Percentiles rank a stretch among this genome's conserved stretches.
These are phyloP conservation scores for Eurotiales sp. DNA, from an alignment of 2,329 filamentous ascomycete species.

Conservation along the genomic window DNA sequence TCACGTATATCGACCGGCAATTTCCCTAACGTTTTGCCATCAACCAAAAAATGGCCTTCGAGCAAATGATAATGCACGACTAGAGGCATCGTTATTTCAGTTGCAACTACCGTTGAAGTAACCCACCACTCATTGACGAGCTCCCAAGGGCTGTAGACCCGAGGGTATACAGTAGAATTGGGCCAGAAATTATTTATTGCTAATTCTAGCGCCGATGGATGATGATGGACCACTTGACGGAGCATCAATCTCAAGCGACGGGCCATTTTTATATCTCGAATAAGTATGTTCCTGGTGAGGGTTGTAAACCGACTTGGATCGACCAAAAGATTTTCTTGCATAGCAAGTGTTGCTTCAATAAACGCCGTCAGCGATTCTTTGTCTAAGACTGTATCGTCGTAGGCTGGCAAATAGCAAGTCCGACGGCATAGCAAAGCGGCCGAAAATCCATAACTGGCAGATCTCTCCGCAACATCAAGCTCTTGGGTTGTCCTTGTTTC, in stretches of 20 bases:
- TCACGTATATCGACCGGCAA: constrained; percentile 52
- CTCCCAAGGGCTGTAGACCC: constrained; percentile 20
- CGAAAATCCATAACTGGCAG: constrained; percentile 9
- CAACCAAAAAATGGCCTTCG: constrained; percentile 47
- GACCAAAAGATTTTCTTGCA: constrained; percentile 48
- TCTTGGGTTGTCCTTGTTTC: constrained; percentile 3
- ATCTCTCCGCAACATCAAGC: constrained; percentile 5
- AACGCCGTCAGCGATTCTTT: constrained; percentile 25
- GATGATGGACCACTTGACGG: constrained; percentile 28
- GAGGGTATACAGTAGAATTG: constrained; percentile 21
- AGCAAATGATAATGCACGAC: constrained; percentile 44
- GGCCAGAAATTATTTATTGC: constrained; percentile 46
- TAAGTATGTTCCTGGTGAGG: constrained; percentile 23
- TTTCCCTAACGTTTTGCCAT: constrained; percentile 49
- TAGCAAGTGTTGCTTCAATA: constrained; percentile 37
- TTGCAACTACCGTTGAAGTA: constrained; percentile 24
- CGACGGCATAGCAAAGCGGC: constrained; percentile 38
- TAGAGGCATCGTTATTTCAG: constrained; percentile 29
- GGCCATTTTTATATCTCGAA: constrained; percentile 47
- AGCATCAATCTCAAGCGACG: constrained; percentile 37
- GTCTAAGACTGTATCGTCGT: background rate
- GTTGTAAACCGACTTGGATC: constrained; percentile 34
- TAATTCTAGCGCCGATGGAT: constrained; percentile 25
- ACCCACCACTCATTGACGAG: constrained; percentile 34
- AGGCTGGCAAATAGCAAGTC: constrained; percentile 34